Conservation (phyloP, 495 filamentous ascomycete species). For the Amniculicola lignicola region DNA sequence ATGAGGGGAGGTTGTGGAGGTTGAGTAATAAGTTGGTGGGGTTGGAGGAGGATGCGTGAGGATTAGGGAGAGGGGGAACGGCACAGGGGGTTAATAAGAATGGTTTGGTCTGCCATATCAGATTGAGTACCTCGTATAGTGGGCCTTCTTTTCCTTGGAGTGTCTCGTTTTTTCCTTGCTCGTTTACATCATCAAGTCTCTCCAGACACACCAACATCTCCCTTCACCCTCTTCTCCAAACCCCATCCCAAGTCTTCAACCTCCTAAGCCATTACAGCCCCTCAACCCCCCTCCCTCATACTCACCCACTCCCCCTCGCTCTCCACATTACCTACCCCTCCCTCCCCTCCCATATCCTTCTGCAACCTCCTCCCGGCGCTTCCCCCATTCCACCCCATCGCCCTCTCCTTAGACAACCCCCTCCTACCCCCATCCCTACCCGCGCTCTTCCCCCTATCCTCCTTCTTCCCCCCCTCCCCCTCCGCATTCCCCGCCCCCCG, state of each 20-base stretch:
- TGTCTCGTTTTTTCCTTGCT: not conserved
- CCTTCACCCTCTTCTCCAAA: not conserved
- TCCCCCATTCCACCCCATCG: no score
- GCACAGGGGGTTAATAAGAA: no score
- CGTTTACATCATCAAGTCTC: not conserved
- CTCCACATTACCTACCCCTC: no score
- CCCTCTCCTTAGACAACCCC: not conserved
- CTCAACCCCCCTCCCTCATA: no score
- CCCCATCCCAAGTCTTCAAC: no score
- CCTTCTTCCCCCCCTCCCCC: not conserved
- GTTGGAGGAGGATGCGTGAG: slow-evolving; percentile 10
- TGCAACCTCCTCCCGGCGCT: no score
- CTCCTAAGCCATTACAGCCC: no score
- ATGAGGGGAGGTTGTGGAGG: slow-evolving; percentile 33
- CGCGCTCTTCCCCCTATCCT: not conserved
- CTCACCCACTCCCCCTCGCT: no score
- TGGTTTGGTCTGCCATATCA: no score
- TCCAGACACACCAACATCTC: not conserved
- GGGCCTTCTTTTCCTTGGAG: not conserved
- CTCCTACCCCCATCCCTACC: not conserved
- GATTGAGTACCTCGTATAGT: no score
- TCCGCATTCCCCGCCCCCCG: slow-evolving; percentile 13
- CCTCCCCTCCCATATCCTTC: no score
- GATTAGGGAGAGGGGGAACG: not conserved
- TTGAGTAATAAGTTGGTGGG: slow-evolving; percentile 25